Base-by-base conservation (phyloP, 2,329 filamentous ascomycete species). In the Cytospora piceicola region DNA sequence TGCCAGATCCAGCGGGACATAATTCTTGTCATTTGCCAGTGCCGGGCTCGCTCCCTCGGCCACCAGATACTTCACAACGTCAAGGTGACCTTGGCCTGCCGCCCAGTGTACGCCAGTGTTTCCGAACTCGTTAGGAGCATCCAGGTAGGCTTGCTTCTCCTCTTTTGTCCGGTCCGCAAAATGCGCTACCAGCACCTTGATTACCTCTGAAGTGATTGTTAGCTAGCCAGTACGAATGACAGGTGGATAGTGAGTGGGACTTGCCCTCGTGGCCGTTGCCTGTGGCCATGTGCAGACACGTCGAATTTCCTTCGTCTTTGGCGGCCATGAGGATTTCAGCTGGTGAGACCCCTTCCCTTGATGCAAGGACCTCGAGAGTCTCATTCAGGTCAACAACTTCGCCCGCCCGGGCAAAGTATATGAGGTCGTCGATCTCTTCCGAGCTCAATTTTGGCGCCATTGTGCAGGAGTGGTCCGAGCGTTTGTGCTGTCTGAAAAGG, bases 61-160 rank as follows among this genome's bases (percentile, higher is more conserved):
- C 2, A 97, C 82, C 15, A 99, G 83, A 0, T 88, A 79, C 80
- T 94, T 91, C 8, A 97, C 92, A 4, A 88, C 86, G 7, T 89
- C 86, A 3, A 98, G 80, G 73, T 97, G 94, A 1, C 94, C 94
- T 63, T 96, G 95, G 63, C 97, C 81, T 0, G 93, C 91, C 0
- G 94, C 94, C 94, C 94, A 98, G 79, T 99, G 95, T 65, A 99
- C 82, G 0, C 93, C 87, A 0, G 94, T 97, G 80, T 97, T 98
- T 54, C 93, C 94, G 55, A 91, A 90, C 68, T 88, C 82, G 74
- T 99, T 99, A 68, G 85, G 82, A 2, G 84, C 81, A 71, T 93
- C 90, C 29, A 93, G 77, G 70, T 89, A 87, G 0, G 82, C 75
- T 69, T 81, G 78, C 69, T 79, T 80, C 67, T 80, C 78, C 39